These are phyloP conservation scores for Globisporangium rhizosaccharum DNA, from an alignment of 352 stramenopile genomes.

Conservation along the genomic window DNA sequence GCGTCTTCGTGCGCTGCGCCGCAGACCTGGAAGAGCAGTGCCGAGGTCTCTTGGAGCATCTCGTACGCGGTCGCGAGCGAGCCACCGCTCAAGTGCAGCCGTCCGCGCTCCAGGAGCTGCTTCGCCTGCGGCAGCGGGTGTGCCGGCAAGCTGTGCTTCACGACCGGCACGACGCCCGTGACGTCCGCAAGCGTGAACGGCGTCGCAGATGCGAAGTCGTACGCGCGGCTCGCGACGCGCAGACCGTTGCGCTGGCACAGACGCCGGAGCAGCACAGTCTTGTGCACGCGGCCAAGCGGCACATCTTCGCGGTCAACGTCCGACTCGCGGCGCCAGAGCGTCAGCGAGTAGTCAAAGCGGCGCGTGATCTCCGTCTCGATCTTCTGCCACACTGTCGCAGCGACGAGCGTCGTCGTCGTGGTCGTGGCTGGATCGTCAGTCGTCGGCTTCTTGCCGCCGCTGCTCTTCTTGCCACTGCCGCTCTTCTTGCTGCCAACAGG, in stretches of 20 bases:
- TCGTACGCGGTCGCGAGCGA: conserved; percentile 79
- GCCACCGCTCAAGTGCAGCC: conserved; percentile 73
- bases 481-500: conserved; percentile 23
- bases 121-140: conserved; percentile 76
- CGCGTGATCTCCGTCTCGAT: conserved; percentile 59
- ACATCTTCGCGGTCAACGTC: conserved; percentile 19
- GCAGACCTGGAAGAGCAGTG: conserved; percentile 91
- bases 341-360: conserved; percentile 77
- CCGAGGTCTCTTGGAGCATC: conserved; percentile 87
- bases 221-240: conserved; percentile 85
- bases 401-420: conserved; percentile 21
- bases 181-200: conserved; percentile 91
- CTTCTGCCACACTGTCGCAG: conserved; percentile 46
- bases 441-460: conserved; percentile 15
- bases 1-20: conserved; percentile 91
- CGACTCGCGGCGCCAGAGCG: conserved; percentile 49
- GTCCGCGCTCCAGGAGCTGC: conserved; percentile 84
- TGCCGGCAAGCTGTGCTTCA: conserved; percentile 88
- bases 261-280: conserved; percentile 84
- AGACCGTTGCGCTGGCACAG: conserved; percentile 93
- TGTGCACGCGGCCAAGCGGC: conserved; percentile 55
- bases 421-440: conserved; percentile 6
- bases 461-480: conserved; percentile 30
- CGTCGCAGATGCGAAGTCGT: conserved; percentile 66
- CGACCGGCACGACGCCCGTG: conserved; percentile 89